These are phyloP conservation scores for Cyberlindnera xishuangbannaensis DNA, from an alignment of 805 yeast genomes.

Conservation along the genomic window DNA sequence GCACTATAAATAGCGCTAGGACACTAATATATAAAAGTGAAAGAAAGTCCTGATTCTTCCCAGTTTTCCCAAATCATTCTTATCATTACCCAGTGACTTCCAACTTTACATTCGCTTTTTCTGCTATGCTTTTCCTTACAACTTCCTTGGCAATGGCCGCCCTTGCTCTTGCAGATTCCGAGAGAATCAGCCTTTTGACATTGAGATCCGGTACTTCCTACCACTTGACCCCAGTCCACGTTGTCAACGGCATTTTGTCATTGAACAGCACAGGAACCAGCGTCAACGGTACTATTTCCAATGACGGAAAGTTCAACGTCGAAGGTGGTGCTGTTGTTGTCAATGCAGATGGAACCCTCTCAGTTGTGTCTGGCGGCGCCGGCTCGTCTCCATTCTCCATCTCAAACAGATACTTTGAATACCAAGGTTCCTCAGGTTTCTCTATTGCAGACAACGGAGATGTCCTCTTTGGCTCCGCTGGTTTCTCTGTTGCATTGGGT, in stretches of 20 bases:
- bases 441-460: constrained; percentile 28
- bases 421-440: constrained; percentile 30
- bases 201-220: constrained; percentile 30
- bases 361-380: constrained; percentile 21
- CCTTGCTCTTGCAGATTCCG: constrained; percentile 31
- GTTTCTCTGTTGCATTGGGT: constrained; percentile 11
- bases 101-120: too few relatives aligned
- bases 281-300: constrained; percentile 21
- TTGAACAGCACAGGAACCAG: constrained; percentile 7
- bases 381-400: constrained; percentile 36
- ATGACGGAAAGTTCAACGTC: constrained; percentile 28
- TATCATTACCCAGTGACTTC: too few relatives aligned
- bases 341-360: constrained; percentile 19
- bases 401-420: constrained; percentile 29
- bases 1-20: too few relatives aligned
- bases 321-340: constrained; percentile 25
- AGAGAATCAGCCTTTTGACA: constrained; percentile 27
- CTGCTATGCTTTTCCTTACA: background rate
- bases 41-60: too few relatives aligned
- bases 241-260: constrained; percentile 12
- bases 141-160: constrained; percentile 23
- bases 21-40: too few relatives aligned
- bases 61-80: too few relatives aligned
- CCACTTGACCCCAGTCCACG: constrained; percentile 25
- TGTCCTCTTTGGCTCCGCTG: constrained; percentile 7